These are phyloP conservation scores for Pseudogymnoascus verrucosus DNA, from an alignment of 2,329 filamentous ascomycete species.

Conservation along the genomic window DNA sequence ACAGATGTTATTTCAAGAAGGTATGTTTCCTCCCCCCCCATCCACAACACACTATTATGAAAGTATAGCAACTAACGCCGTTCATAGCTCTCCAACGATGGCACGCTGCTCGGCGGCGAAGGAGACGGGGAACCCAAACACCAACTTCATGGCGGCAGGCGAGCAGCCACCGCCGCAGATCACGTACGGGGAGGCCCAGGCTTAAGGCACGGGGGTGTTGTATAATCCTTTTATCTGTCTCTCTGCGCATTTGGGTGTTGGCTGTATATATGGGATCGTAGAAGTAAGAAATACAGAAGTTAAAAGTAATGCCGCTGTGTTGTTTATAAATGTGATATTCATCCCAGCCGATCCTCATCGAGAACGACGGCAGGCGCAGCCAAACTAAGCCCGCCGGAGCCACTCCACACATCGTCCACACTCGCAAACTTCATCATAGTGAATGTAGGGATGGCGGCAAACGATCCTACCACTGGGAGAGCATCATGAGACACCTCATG, in stretches of 20 bases:
- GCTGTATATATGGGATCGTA: conserved; percentile 28
- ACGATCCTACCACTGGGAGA: no score
- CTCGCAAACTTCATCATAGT: no score
- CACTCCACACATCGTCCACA: no score
- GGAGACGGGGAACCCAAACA: conserved; percentile 68
- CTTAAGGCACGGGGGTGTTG: conserved; percentile 21
- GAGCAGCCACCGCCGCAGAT: conserved; percentile 25
- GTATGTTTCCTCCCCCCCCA: conserved; percentile 43
- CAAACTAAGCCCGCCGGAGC: no score
- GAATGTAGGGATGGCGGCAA: no score
- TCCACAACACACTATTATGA: conserved; percentile 8
- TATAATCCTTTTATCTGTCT: conserved; percentile 18
- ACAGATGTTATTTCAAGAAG: conserved; percentile 95
- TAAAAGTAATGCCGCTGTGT: not conserved
- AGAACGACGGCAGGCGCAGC: no score
- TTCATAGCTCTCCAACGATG: conserved; percentile 84
- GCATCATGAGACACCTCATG: no score
- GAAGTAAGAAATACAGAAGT: conserved; percentile 12
- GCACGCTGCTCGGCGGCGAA: conserved; percentile 93
- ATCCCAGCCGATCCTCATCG: not conserved
- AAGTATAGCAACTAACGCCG: conserved; percentile 4
- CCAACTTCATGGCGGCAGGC: conserved; percentile 70
- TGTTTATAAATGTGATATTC: not conserved
- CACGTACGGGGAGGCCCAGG: conserved; percentile 22
- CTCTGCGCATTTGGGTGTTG: conserved; percentile 23